Evolutionary conservation across 345 rosid species (phyloP), one percentile per base, ranked within the genome.

Genomic region (Salix brachista): DNA sequence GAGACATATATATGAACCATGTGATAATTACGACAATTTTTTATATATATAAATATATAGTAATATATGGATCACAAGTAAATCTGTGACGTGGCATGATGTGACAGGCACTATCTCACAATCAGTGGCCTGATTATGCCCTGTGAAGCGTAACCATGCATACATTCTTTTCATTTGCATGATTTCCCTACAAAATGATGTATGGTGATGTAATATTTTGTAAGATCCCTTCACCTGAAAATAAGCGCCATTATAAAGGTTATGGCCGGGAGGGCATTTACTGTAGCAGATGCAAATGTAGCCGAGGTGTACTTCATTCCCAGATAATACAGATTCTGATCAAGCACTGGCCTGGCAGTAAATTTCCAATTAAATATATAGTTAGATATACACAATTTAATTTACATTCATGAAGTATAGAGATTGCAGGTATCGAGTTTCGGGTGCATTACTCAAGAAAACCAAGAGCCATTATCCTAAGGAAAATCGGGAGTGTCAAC

Each of bases 301-400:
- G 99, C 98, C 0, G 96, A 86, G 25, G 99, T 93, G 84, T 83
- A 80, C 83, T 93, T 88, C 98, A 95, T 85, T 50, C 99, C 99
- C 71, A 90, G 44, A 78, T 85, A 90, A 80, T 90, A 95, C 32
- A 93, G 61, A 77, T 95, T 95, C 85, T 93, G 98, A 78, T 93
- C 99, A 77, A 95, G 77, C 75, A 95, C 92, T 21, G 99, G 98
- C 86, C 99, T 96, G 87, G 41, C 69, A 65, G 46, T 34, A 34
- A 34, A 34, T 71, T 72, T 75, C 76, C 37, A 80, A 61, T 12
- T 28, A 34, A 61, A 17, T 30, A 28, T 5, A 19, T 44, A 32
- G 67, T 28, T 52, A 61, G 7, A n/a, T 32, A 42, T 16, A 2
- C 71, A 30, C 61, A 32, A 26, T 17, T 30, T 65, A 65, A 7